Conservation (phyloP, 2,329 filamentous ascomycete species). For the Ascochyta fabae region DNA sequence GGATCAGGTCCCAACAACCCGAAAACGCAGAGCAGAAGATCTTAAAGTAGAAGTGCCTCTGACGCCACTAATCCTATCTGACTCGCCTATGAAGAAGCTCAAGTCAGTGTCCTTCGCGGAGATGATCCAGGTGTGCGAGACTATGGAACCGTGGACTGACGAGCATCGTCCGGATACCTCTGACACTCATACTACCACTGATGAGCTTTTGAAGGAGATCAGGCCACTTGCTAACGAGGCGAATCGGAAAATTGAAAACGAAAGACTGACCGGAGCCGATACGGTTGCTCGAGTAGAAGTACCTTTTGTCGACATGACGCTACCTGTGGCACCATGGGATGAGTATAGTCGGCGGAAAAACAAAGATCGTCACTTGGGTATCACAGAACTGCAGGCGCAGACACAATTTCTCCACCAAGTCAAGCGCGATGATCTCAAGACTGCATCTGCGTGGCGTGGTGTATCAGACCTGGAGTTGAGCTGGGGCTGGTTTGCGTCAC, state of each 20-base stretch:
- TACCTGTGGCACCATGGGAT: conserved; percentile 57
- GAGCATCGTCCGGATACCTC: conserved; percentile 20
- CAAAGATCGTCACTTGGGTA: conserved; percentile 3
- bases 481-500: conserved; percentile 57
- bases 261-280: conserved; percentile 56
- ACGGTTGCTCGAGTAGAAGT: conserved; percentile 58
- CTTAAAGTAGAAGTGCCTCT: conserved; percentile 57
- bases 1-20: conserved; percentile 21
- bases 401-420: conserved; percentile 43
- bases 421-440: conserved; percentile 41
- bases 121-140: conserved; percentile 45
- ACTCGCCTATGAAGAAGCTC: conserved; percentile 48
- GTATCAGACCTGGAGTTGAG: conserved; percentile 49
- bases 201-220: conserved; percentile 45
- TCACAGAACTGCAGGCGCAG: conserved; percentile 41
- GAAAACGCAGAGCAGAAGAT: conserved; percentile 46
- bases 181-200: conserved; percentile 37
- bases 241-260: conserved; percentile 48
- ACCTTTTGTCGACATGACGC: conserved; percentile 54
- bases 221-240: conserved; percentile 47
- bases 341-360: conserved; percentile 28
- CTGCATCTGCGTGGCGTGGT: conserved; percentile 50
- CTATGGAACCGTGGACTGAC: conserved; percentile 34
- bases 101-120: conserved; percentile 52
- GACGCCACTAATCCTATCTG: conserved; percentile 48